Base-by-base conservation (phyloP, 164 flowering plant species). In the Umbellularia californica region DNA sequence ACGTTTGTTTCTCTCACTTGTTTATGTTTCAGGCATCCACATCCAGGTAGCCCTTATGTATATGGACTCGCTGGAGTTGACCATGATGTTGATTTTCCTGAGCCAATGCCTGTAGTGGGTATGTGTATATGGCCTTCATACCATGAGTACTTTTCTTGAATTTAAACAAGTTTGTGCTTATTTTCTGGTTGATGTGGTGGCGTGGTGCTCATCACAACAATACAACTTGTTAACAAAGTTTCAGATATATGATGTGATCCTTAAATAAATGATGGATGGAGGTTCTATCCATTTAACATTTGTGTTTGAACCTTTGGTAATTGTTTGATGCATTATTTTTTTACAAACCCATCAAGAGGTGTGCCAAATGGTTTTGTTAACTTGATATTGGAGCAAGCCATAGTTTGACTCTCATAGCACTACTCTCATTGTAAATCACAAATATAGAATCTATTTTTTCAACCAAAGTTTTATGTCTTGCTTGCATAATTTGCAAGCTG, bases 41-140 rank as follows among this genome's bases (percentile, higher is more conserved):
- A 92, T 87, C 99, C 99, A 24, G 99, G 98, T 12, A 92, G 91
- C 82, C 99, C 99, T 5, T 95, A 95, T 82, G 96, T 95, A n/a
- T 90, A 85, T 89, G 99, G 99, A 76, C 98, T 92, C 76, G 96
- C 90, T 79, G 98, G 89, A 58, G 88, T 81, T 79, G 92, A 93
- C 74, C 90, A 87, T 78, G 97, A 95, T 82, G 90, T 95, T 74
- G 99, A 93, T 60, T 95, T 95, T 81, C 99, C 99, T 70, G 98
- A 93, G 67, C 99, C 99, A 74, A 93, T 95, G 97, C 99, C 97
- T 83, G 92, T 95, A 65, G 84, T 95, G 80, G 99, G 99, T 95
- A 93, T 72, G 83, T 17, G 28, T 19, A 28, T 5, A 14, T 67
- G 11, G 22, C 22, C 52, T 60, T 60, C 58, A 55, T 28, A 30